Conservation (phyloP, 2,329 filamentous ascomycete genomes). For the Penicillium sclerotiorum region DNA sequence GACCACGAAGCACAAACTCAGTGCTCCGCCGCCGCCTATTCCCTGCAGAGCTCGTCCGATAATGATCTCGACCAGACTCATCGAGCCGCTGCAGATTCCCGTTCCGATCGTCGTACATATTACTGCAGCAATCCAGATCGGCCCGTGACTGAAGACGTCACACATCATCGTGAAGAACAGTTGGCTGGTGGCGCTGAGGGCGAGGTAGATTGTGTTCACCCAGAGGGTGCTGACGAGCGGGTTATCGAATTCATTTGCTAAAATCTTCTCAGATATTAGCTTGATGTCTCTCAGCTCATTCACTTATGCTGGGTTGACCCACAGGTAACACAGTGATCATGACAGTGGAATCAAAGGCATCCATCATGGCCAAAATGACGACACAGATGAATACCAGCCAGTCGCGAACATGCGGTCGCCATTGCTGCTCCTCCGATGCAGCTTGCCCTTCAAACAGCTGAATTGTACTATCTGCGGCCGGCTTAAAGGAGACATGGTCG, state of each 20-base stretch:
- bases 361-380: conserved; percentile 51
- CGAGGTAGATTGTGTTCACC: conserved; percentile 54
- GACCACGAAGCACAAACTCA: conserved; percentile 46
- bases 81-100: conserved; percentile 45
- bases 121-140: conserved; percentile 47
- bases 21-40: conserved; percentile 50
- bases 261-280: conserved; percentile 18
- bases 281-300: background rate
- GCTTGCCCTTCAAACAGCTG: conserved; percentile 23
- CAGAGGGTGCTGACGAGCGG: conserved; percentile 49
- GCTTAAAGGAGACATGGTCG: conserved; percentile 10
- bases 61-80: conserved; percentile 42
- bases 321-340: conserved; percentile 51
- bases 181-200: conserved; percentile 36
- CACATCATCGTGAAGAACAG: conserved; percentile 34
- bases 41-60: conserved; percentile 51
- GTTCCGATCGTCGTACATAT: conserved; percentile 52
- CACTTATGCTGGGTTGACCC: conserved; percentile 14
- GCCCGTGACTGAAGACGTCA: conserved; percentile 50
- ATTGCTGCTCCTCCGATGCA: conserved; percentile 24
- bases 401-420: conserved; percentile 45
- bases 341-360: conserved; percentile 53
- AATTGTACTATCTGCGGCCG: conserved; percentile 20
- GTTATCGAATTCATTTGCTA: conserved; percentile 39
- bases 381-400: conserved; percentile 47